phyloP scores from a whole-genome alignment of 2,329 filamentous ascomycete species.

The Botrytis pseudocinerea region DNA sequence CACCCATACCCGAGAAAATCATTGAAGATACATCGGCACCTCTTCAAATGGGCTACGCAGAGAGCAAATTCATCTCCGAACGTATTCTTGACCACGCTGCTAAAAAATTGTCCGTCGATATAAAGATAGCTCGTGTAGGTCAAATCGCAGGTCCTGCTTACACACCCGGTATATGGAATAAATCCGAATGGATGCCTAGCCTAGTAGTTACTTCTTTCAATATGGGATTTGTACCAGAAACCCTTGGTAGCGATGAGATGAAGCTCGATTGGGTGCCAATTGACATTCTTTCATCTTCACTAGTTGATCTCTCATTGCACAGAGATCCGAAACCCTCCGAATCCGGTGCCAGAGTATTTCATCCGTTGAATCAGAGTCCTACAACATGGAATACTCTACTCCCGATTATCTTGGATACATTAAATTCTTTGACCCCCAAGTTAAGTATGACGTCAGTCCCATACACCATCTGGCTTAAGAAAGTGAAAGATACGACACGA shows the following conservation, averaged over 20 bases:
- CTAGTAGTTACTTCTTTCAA: conserved; percentile 4
- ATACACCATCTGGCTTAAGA: not conserved
- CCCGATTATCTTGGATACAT: not conserved
- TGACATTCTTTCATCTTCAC: conserved; percentile 7
- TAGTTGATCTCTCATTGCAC: not conserved
- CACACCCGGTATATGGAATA: not conserved
- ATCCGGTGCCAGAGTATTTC: not conserved
- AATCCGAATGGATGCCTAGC: conserved; percentile 9
- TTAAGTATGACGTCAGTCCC: not conserved
- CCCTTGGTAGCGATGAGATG: not conserved
- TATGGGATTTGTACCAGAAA: conserved; percentile 1
- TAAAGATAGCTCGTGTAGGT: conserved; percentile 48
- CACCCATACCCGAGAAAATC: conserved; percentile 1
- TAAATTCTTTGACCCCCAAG: not conserved
- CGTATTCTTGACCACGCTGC: conserved; percentile 47
- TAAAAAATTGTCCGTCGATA: conserved; percentile 40
- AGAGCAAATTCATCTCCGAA: conserved; percentile 37
- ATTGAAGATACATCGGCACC: conserved; percentile 23
- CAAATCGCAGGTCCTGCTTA: conserved; percentile 46
- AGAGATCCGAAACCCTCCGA: not conserved
- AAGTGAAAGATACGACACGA: conserved; percentile 7
- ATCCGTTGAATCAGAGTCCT: not conserved
- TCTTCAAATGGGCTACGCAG: conserved; percentile 33
- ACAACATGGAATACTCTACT: conserved; percentile 2
- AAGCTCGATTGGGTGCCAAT: conserved; percentile 16